Evolutionary conservation across 768 basidiomycete genomes (phyloP).

Genomic region (Serendipita sp.): DNA sequence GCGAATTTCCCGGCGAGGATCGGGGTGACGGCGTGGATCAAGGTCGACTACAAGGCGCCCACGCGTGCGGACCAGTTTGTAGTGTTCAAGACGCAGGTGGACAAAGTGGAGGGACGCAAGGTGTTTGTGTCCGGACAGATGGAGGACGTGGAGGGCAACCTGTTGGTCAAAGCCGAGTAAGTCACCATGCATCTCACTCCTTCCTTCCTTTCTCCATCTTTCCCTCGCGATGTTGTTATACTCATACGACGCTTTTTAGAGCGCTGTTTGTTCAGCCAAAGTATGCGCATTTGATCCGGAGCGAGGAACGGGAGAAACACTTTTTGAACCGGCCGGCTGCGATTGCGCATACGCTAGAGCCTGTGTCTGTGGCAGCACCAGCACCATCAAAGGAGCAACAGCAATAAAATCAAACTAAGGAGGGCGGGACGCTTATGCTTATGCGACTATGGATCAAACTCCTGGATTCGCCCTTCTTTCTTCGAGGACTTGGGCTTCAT

Average conservation of each 20-base stretch:
- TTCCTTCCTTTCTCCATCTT: background rate
- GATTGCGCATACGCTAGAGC: background rate
- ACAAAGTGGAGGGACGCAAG: conserved; percentile 64
- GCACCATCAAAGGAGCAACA: background rate
- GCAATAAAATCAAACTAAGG: background rate
- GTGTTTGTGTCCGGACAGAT: conserved; percentile 51
- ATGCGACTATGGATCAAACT: background rate
- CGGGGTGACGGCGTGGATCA: conserved; percentile 81
- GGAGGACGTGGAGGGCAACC: conserved; percentile 66
- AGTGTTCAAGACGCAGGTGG: conserved; percentile 54
- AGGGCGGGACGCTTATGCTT: background rate
- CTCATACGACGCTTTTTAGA: conserved; percentile 26
- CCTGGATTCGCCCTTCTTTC: no score
- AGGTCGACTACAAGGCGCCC: conserved; percentile 70
- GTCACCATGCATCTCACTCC: conserved; percentile 20
- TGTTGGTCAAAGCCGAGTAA: conserved; percentile 70
- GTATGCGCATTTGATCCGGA: conserved; percentile 64
- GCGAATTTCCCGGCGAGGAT: conserved; percentile 75
- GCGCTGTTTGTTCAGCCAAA: conserved; percentile 79
- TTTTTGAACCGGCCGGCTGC: background rate
- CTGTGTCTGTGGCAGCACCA: background rate
- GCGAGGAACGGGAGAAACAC: conserved; percentile 34
- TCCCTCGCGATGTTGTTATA: no score
- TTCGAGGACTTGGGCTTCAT: no score
- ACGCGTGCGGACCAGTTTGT: conserved; percentile 86